Evolutionary conservation across 2,329 filamentous ascomycete genomes (phyloP), one percentile per base, ranked within the genome.

Genomic region (Diaporthe longicolla): DNA sequence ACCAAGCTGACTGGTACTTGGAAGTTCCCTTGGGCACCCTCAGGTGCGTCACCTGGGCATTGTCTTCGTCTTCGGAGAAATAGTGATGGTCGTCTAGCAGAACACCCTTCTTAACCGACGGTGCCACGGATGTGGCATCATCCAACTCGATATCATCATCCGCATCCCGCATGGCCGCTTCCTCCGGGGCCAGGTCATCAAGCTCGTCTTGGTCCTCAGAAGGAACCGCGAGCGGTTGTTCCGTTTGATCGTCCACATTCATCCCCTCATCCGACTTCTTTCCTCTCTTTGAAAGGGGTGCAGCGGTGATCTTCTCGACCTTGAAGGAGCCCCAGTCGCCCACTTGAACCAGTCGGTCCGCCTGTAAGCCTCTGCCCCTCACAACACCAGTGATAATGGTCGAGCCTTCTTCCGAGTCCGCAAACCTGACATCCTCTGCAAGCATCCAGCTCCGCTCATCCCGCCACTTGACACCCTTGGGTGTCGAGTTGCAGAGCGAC

Each of bases 21-120:
- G 97, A 98, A 3, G 97, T 99, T 76, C 97, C 97, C 83, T 92
- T 94, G 0, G 97, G 97, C 29, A 99, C 84, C 76, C 91, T 97
- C 9, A 94, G 94, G 43, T 85, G 84, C 48, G 88, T 84, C 24
- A 91, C 85, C 24, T 88, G 85, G 70, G 91, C 87, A 55, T 89
- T 87, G 8, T 88, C 86, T 70, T 97, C 93, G 61, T 97, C 95
- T 57, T 98, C 96, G 0, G 95, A 95, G 81, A 98, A 99, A 83
- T 99, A 99, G 82, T 98, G 96, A 82, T 99, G 96, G 77, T 98
- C 96, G 78, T 99, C 97, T 13, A 99, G 88, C 54, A 99, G 86
- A 1, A 99, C 97, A 77, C 96, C 97, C 84, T 96, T 97, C 80
- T 92, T 92, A 57, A 88, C 87, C 2, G 86, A 85, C 5, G 82